A percentile compares a stretch with the other conserved stretches of the same genome.
These are phyloP conservation scores for Dispira simplex DNA, from an alignment of 192 early-diverging fungal species.

Conservation along the genomic window DNA sequence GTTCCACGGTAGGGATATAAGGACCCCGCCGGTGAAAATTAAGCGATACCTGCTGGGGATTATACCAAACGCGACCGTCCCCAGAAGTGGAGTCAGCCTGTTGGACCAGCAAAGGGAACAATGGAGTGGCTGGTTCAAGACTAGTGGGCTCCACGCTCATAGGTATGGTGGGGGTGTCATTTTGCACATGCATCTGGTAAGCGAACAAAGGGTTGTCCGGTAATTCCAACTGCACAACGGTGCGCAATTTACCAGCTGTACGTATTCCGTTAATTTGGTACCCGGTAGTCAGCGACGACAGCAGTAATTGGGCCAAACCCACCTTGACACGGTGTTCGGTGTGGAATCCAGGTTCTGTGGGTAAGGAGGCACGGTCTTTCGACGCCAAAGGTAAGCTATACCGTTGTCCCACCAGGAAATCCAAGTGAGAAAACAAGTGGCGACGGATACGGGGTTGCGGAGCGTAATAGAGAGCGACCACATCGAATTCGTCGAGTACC, in stretches of 20 bases:
- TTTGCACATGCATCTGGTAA: conserved; percentile 9
- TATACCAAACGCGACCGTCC: conserved; percentile 13
- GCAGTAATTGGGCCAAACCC: too few relatives aligned
- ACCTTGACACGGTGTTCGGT: too few relatives aligned
- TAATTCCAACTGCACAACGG: conserved; percentile 18
- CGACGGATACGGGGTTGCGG: neutral
- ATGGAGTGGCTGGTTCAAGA: neutral
- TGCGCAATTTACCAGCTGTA: conserved; percentile 14
- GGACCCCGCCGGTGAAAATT: conserved; percentile 30
- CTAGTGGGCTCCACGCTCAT: neutral
- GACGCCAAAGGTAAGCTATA: too few relatives aligned
- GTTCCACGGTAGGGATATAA: conserved; percentile 19
- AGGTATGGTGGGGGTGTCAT: neutral
- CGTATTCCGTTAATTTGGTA: neutral
- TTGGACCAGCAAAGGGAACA: conserved; percentile 16
- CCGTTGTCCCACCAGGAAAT: neutral
- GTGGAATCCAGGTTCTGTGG: too few relatives aligned
- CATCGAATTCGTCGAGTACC: conserved; percentile 8
- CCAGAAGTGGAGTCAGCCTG: conserved; percentile 22
- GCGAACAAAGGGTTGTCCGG: conserved; percentile 30
- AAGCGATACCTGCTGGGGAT: conserved; percentile 15
- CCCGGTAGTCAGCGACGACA: too few relatives aligned
- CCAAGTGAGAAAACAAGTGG: neutral
- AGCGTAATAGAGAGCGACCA: neutral
- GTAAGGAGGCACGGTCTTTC: too few relatives aligned